Conservation (phyloP, 1,284 basidiomycete genomes). For the Marasmius oreades region DNA sequence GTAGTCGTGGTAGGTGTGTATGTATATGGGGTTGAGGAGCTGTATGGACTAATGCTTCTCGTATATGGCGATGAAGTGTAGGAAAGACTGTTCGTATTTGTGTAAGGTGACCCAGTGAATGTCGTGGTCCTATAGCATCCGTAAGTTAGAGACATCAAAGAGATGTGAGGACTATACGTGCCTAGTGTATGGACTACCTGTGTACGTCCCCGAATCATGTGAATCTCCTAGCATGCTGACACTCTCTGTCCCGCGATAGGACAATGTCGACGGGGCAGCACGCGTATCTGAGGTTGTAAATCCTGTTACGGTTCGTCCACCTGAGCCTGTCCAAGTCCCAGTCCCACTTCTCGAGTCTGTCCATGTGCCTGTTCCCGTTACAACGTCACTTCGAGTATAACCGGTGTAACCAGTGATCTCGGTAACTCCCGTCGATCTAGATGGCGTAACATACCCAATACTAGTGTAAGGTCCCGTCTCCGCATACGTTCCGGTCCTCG, state of each 20-base stretch:
- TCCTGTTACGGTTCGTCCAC: conserved; percentile 21
- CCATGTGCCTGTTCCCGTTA: conserved; percentile 10
- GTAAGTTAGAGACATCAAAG: too few relatives aligned
- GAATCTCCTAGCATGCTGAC: conserved; percentile 58
- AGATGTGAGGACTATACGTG: too few relatives aligned
- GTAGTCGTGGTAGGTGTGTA: conserved; percentile 15
- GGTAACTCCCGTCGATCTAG: neutral
- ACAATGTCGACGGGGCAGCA: conserved; percentile 49
- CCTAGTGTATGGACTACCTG: conserved; percentile 14
- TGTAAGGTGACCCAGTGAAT: conserved; percentile 23
- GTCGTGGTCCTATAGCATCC: neutral
- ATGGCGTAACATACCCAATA: too few relatives aligned
- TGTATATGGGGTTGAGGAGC: conserved; percentile 2
- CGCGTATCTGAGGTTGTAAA: conserved; percentile 36
- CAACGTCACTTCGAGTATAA: conserved; percentile 1
- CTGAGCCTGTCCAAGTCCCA: conserved; percentile 15
- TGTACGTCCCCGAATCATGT: conserved; percentile 31
- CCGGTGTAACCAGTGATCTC: conserved; percentile 9
- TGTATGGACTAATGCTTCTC: conserved; percentile 6
- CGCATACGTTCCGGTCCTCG: conserved; percentile 27
- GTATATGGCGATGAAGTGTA: conserved; percentile 22
- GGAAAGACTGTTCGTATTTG: conserved; percentile 25
- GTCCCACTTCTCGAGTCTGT: conserved; percentile 22
- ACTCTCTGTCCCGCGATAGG: conserved; percentile 50
- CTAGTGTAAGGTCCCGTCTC: conserved; percentile 18